Base-by-base conservation (phyloP, 768 basidiomycete species). In the Xerocomus brunneocitrinus region DNA sequence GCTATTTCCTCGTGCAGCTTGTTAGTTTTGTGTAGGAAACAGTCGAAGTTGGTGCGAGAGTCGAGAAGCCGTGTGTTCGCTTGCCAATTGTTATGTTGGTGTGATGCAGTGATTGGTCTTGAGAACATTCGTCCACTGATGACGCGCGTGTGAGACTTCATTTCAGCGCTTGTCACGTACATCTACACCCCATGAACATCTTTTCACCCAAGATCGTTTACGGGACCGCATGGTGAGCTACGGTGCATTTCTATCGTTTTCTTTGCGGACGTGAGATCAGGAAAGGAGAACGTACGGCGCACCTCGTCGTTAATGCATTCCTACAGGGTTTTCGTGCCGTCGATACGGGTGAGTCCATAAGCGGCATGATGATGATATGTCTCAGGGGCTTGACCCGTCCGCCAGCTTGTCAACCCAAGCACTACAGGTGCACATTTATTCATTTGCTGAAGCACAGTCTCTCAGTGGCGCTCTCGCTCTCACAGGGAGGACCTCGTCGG, bases 401-500 rank as follows among this genome's bases (percentile, higher is more conserved):
- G 31, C 19, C 54, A 83, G 84, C 85, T 25, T 81, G 84, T 56
- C 86, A 88, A 61, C 82, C 79, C 9, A 87, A 88, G 63, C 86
- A 88, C 62, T 87, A 89, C 59, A 77, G 80, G 85, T 82, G 69
- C 52, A 8, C 19, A 4, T 43, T 32, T n/a, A 36, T 40, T 10
- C 22, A 5, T 43, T 24, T 16, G 8, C 42, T 16, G n/a, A 25
- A 40, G 30, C 24, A n/a, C 54, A 47, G 16, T 30, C 43, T 42
- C 41, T 44, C 28, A 43, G 19, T 25, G 3, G 30, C 24, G 30
- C 30, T 13, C 39, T 36, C 47, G 24, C n/a, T 24, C 54, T 22
- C 39, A 58, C 57, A 88, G 89, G 35, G 89, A 93, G 64, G 86
- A 90, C 51, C 78, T 90, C 2, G 89, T 93, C 3, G 91, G 91